Evolutionary conservation across 1,139 yeast species (phyloP).

Genomic region (Blastobotrys niveus): DNA sequence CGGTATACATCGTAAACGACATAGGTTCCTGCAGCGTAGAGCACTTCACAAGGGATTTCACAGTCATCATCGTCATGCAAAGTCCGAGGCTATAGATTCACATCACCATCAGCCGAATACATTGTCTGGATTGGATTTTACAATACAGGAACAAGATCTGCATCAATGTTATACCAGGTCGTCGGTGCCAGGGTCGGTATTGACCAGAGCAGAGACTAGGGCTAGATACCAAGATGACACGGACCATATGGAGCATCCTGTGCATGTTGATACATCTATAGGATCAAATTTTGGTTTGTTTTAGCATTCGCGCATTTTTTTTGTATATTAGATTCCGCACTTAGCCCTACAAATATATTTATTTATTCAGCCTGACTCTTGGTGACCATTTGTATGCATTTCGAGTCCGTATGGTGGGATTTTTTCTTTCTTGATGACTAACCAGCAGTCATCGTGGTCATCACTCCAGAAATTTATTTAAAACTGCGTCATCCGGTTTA

Average conservation of each 20-base stretch:
- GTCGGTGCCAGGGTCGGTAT: slow-evolving; percentile 12
- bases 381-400: no score
- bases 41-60: no score
- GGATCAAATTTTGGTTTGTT: slow-evolving; percentile 17
- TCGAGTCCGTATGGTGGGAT: no score
- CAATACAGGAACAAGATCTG: slow-evolving; percentile 19
- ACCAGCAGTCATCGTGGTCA: no score
- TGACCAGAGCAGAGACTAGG: slow-evolving; percentile 7
- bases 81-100: not conserved
- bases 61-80: no score
- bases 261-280: slow-evolving; percentile 18
- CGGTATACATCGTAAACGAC: not conserved
- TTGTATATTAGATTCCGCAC: not conserved
- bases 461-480: no score
- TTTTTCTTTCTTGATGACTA: no score
- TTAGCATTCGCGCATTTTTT: not conserved
- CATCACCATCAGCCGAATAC: not conserved
- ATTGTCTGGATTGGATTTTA: slow-evolving; percentile 15
- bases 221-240: not conserved
- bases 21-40: not conserved
- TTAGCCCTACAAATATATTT: no score
- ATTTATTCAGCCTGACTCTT: not conserved
- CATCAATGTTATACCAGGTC: slow-evolving; percentile 6
- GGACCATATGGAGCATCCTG: slow-evolving; percentile 15
- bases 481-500: no score